These are phyloP conservation scores for Aleurites moluccanus DNA, from an alignment of 441 rosid genomes.

Conservation along the genomic window DNA sequence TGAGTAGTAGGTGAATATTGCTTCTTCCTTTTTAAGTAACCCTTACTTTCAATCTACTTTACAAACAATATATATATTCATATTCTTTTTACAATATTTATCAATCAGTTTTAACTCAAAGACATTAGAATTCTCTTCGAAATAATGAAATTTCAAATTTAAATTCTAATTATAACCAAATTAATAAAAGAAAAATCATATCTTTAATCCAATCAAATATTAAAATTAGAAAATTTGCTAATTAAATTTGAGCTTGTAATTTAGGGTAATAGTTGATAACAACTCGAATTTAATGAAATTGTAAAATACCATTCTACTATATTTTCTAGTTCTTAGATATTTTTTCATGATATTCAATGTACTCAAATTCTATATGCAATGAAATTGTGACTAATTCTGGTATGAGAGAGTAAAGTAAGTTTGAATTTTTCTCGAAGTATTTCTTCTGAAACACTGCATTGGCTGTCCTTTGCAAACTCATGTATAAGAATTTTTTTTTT, in stretches of 20 bases:
- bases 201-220: no score
- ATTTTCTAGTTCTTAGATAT: neutral
- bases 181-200: no score
- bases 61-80: slow-evolving; percentile 4
- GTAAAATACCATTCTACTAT: neutral
- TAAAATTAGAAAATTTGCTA: no score
- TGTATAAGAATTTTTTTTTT: no score
- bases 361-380: neutral
- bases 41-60: slow-evolving; percentile 29
- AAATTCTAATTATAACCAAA: no score
- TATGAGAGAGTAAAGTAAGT: no score
- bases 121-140: no score
- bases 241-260: slow-evolving; percentile 21
- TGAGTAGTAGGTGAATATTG: slow-evolving; percentile 15
- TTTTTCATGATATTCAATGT: neutral
- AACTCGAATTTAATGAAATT: slow-evolving; percentile 7
- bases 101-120: no score
- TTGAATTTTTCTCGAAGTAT: no score
- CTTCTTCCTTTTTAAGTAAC: slow-evolving; percentile 32
- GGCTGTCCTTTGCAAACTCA: neutral
- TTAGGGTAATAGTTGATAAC: neutral
- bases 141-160: no score
- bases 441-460: no score
- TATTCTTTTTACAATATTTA: no score
- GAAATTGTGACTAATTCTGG: neutral